Conservation (phyloP, 2,329 filamentous ascomycete genomes). For the Harringtonia lauricola region DNA sequence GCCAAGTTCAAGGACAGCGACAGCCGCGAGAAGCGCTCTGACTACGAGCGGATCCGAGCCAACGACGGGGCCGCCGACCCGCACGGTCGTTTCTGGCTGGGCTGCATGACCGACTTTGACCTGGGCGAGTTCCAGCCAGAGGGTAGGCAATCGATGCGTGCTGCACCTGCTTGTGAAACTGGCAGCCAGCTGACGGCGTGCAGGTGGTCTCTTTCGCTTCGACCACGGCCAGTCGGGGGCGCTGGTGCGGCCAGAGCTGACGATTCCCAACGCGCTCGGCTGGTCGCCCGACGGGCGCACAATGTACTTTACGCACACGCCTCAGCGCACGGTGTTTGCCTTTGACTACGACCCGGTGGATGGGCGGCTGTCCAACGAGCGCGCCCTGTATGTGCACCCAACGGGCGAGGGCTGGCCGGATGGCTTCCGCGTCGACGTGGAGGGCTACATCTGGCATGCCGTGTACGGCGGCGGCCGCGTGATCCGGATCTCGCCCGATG, state of each 20-base stretch:
- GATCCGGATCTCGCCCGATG: conserved; percentile 59
- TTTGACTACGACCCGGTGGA: conserved; percentile 61
- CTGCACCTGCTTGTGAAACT: neutral
- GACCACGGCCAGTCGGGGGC: conserved; percentile 48
- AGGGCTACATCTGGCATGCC: conserved; percentile 83
- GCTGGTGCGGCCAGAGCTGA: conserved; percentile 50
- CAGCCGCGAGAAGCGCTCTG: conserved; percentile 3
- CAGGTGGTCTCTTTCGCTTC: conserved; percentile 66
- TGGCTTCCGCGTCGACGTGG: conserved; percentile 71
- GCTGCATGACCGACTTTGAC: conserved; percentile 70
- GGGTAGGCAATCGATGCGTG: conserved; percentile 26
- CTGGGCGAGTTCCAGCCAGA: conserved; percentile 47
- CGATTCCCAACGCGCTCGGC: conserved; percentile 75
- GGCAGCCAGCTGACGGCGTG: neutral
- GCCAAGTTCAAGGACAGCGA: conserved; percentile 30
- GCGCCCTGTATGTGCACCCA: conserved; percentile 61
- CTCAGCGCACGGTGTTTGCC: conserved; percentile 56
- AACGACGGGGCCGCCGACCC: conserved; percentile 81
- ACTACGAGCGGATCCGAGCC: conserved; percentile 47
- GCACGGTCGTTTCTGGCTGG: conserved; percentile 73
- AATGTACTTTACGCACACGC: conserved; percentile 78
- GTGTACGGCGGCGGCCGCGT: conserved; percentile 72
- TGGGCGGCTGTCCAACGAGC: conserved; percentile 55
- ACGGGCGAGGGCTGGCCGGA: conserved; percentile 57
- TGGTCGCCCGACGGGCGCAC: conserved; percentile 65